Percentiles rank a stretch among this genome's conserved stretches.
Conservation (phyloP, 148 eudicot species). For the Euryodendron excelsum region DNA sequence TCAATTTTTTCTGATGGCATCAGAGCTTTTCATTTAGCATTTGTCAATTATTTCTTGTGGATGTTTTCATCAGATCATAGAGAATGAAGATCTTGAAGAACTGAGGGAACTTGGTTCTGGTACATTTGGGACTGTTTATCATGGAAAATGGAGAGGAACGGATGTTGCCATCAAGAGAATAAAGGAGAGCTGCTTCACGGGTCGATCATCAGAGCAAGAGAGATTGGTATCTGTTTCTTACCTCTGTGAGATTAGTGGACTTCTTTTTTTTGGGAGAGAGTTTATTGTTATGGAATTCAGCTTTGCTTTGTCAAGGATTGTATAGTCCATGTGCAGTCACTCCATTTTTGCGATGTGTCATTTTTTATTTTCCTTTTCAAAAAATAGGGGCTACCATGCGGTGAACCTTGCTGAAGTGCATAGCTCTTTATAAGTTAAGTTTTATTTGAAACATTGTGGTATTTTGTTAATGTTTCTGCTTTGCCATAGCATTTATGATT, state of each 20-base stretch:
- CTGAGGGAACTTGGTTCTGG: constrained; percentile 96
- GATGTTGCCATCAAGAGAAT: constrained; percentile 97
- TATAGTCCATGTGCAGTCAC: too few species aligned
- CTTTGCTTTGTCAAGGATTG: too few species aligned
- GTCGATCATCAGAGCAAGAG: constrained; percentile 96
- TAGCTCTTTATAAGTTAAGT: background rate
- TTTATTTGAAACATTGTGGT: background rate
- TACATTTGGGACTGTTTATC: constrained; percentile 96
- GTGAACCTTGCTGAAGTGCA: background rate
- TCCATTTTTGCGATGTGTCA: background rate
- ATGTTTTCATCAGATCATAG: constrained; percentile 58
- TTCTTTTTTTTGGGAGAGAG: background rate
- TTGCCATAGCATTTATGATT: background rate
- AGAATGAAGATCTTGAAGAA: constrained; percentile 91
- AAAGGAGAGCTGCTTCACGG: constrained; percentile 93
- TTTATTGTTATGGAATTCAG: background rate
- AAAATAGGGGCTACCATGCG: background rate
- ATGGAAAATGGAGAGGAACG: constrained; percentile 99
- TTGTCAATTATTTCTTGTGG: constrained; percentile 14
- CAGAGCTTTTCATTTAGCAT: background rate
- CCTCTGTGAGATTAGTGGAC: background rate
- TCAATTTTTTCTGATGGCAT: too few species aligned
- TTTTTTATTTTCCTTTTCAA: background rate
- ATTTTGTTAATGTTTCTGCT: too few species aligned
- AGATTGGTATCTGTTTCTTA: constrained; percentile 59